Evolutionary conservation across 306 rosid species (phyloP).

Genomic region (Hippophae gyantsensis): DNA sequence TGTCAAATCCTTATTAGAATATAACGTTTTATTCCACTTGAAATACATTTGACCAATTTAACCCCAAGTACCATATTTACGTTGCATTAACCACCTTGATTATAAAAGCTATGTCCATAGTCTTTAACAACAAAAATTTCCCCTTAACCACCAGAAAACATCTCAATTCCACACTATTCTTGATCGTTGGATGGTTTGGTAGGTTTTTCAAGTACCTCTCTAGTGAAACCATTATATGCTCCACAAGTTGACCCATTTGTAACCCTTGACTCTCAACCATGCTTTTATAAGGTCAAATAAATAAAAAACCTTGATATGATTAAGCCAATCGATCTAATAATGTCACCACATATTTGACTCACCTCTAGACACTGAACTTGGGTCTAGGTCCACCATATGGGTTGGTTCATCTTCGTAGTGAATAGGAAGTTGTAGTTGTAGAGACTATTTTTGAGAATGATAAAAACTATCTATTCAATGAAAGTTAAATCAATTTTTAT

Average conservation of each 20-base stretch:
- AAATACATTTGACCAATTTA: no score
- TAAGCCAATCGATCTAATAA: constrained; percentile 31
- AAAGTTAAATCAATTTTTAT: no score
- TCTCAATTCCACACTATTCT: constrained; percentile 29
- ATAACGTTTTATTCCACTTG: no score
- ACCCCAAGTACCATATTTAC: no score
- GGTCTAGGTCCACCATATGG: constrained; percentile 34
- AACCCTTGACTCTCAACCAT: constrained; percentile 37
- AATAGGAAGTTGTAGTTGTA: constrained; percentile 22
- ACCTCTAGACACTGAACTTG: constrained; percentile 34
- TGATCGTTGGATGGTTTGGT: constrained; percentile 29
- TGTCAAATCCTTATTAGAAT: no score
- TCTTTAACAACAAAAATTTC: constrained; percentile 21
- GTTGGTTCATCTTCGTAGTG: constrained; percentile 25
- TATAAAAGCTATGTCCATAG: constrained; percentile 24
- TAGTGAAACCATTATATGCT: constrained; percentile 30
- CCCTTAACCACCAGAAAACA: constrained; percentile 24
- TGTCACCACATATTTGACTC: constrained; percentile 43
- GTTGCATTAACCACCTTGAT: background rate
- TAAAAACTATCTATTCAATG: no score
- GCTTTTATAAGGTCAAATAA: constrained; percentile 35
- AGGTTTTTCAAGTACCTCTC: constrained; percentile 34
- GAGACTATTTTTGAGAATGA: no score
- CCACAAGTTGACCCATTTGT: constrained; percentile 35
- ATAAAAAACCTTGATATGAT: constrained; percentile 28